Conservation (phyloP, 192 early-diverging fungal species). For the Dimargaris verticillata region DNA sequence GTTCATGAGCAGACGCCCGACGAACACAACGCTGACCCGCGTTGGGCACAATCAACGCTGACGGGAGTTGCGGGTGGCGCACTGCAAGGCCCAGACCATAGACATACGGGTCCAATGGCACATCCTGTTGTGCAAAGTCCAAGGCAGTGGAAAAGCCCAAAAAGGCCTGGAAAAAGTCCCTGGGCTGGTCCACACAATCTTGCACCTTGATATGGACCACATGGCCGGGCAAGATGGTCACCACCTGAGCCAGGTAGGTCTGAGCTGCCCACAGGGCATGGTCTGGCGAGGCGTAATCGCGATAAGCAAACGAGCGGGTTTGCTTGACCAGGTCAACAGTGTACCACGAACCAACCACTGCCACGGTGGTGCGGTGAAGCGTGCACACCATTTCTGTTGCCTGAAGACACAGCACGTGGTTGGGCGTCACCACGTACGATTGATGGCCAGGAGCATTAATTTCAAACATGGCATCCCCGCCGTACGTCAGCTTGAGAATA, state of each 20-base stretch:
- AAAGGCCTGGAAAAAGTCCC: neutral
- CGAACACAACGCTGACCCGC: too few relatives aligned
- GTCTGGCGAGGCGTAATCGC: neutral
- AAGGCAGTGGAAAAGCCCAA: neutral
- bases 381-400: neutral
- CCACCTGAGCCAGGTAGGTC: neutral
- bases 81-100: neutral
- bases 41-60: too few relatives aligned
- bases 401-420: slow-evolving; percentile 15
- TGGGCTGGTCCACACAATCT: neutral
- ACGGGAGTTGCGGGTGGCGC: too few relatives aligned
- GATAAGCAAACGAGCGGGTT: neutral
- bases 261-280: neutral
- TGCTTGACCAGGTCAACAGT: neutral
- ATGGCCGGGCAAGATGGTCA: neutral
- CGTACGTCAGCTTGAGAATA: slow-evolving; percentile 14
- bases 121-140: neutral
- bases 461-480: neutral
- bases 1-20: too few relatives aligned
- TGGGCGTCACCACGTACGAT: slow-evolving; percentile 15
- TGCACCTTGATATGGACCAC: slow-evolving; percentile 1
- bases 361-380: neutral
- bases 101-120: slow-evolving; percentile 3
- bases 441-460: neutral
- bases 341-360: neutral